phyloP scores from a whole-genome alignment of 352 stramenopile species.

The Bremia lactucae region DNA sequence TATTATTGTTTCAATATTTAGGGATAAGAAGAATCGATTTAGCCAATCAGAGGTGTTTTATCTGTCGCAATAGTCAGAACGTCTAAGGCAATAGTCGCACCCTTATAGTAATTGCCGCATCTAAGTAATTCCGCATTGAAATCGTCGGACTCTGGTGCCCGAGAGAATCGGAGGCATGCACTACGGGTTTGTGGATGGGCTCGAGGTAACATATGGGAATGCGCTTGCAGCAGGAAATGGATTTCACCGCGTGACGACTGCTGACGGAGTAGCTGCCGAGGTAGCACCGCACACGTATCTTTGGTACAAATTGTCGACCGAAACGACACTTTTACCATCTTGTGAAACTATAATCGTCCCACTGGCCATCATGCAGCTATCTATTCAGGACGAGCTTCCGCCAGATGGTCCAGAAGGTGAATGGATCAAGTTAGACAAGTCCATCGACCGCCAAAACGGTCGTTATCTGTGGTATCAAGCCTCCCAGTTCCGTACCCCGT shows the following conservation, averaged over 20 bases:
- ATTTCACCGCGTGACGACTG: conserved; percentile 77
- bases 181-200: conserved; percentile 50
- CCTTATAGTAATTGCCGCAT: no score
- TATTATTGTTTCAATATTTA: no score
- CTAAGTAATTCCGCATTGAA: conserved; percentile 7
- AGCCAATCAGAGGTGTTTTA: no score
- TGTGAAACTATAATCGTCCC: conserved; percentile 1
- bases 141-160: background rate
- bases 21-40: no score
- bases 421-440: conserved; percentile 69
- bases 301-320: conserved; percentile 57
- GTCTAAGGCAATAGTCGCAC: no score
- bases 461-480: conserved; percentile 59
- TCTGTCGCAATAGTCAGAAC: no score
- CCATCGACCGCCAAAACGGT: conserved; percentile 44
- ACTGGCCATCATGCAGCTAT: conserved; percentile 44
- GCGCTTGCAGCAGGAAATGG: conserved; percentile 63
- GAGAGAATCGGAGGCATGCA: conserved; percentile 31
- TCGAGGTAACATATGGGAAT: conserved; percentile 84
- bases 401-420: conserved; percentile 1
- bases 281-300: conserved; percentile 74
- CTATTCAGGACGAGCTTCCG: conserved; percentile 26
- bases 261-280: conserved; percentile 62
- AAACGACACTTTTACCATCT: background rate
- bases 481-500: conserved; percentile 16